These are phyloP conservation scores for Tylopilus felleus DNA, from an alignment of 768 basidiomycete species.

Conservation along the genomic window DNA sequence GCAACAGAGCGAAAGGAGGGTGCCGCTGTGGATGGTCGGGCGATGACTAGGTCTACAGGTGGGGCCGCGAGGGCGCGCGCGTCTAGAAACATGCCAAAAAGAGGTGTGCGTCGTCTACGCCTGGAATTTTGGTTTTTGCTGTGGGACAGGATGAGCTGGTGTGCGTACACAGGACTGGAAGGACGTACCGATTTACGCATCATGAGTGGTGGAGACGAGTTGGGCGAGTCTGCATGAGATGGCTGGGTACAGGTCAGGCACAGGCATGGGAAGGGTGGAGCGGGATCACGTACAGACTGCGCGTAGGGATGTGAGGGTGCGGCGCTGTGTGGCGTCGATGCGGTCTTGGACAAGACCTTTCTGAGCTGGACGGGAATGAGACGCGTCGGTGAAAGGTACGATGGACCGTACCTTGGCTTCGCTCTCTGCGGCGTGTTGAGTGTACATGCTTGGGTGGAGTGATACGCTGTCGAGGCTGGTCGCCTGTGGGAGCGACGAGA, in stretches of 20 bases:
- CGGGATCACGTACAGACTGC: slow-evolving; percentile 34
- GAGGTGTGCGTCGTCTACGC: slow-evolving; percentile 14
- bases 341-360: slow-evolving; percentile 58
- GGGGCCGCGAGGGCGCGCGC: too few relatives aligned
- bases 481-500: slow-evolving; percentile 68
- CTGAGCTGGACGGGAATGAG: slow-evolving; percentile 42
- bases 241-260: slow-evolving; percentile 28
- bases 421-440: slow-evolving; percentile 63
- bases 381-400: slow-evolving; percentile 1
- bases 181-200: slow-evolving; percentile 51
- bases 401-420: slow-evolving; percentile 60
- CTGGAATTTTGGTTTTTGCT: slow-evolving; percentile 37
- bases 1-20: not conserved
- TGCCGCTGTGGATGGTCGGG: slow-evolving; percentile 12
- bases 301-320: slow-evolving; percentile 33
- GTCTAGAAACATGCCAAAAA: too few relatives aligned
- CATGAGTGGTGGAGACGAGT: slow-evolving; percentile 47
- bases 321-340: slow-evolving; percentile 34
- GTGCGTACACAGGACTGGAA: not conserved
- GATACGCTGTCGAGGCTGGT: slow-evolving; percentile 64
- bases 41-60: slow-evolving; percentile 23
- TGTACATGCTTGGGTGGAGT: slow-evolving; percentile 69
- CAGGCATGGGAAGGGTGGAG: not conserved
- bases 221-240: slow-evolving; percentile 35
- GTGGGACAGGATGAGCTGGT: not conserved